A percentile compares a stretch with the other conserved stretches of the same genome.
phyloP scores from a whole-genome alignment of 371 early-diverging fungal species.

The Mortierella sp. region DNA sequence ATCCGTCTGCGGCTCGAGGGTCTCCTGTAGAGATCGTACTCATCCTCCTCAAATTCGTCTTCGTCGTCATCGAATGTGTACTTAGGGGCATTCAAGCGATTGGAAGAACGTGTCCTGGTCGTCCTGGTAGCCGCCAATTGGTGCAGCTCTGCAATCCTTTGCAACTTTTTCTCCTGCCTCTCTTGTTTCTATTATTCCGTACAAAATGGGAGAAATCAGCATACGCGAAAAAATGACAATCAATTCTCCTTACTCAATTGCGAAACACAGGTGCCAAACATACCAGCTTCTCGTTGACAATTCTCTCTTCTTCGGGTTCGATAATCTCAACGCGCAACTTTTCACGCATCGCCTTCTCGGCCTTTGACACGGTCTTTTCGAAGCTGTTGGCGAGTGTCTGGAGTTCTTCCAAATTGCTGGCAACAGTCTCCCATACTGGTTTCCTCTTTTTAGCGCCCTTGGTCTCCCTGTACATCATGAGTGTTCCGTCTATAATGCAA shows the following conservation, averaged over 20 bases:
- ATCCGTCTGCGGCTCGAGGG: constrained; percentile 28
- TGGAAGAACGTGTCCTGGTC: constrained; percentile 49
- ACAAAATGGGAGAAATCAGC: neutral
- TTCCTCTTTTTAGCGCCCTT: constrained; percentile 39
- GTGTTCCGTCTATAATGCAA: constrained; percentile 31
- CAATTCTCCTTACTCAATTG: neutral
- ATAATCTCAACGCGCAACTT: constrained; percentile 38
- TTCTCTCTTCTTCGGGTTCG: constrained; percentile 36
- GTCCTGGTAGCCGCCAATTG: constrained; percentile 49
- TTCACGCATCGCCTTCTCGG: constrained; percentile 34
- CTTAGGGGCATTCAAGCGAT: constrained; percentile 39
- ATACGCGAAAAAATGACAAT: constrained; percentile 15
- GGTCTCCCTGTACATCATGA: constrained; percentile 42
- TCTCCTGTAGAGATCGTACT: constrained; percentile 34
- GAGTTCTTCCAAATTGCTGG: constrained; percentile 44
- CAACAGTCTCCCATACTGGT: constrained; percentile 50
- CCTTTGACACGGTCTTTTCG: constrained; percentile 22
- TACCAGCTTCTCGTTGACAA: constrained; percentile 35
- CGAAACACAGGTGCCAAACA: neutral
- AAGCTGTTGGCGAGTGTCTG: constrained; percentile 31
- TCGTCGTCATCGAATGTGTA: constrained; percentile 50
- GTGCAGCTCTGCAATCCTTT: constrained; percentile 37
- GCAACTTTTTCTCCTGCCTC: constrained; percentile 35
- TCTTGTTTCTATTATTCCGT: constrained; percentile 32
- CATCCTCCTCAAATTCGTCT: constrained; percentile 45